phyloP scores from a whole-genome alignment of 805 yeast genomes.

The Yarrowia hollandica region DNA sequence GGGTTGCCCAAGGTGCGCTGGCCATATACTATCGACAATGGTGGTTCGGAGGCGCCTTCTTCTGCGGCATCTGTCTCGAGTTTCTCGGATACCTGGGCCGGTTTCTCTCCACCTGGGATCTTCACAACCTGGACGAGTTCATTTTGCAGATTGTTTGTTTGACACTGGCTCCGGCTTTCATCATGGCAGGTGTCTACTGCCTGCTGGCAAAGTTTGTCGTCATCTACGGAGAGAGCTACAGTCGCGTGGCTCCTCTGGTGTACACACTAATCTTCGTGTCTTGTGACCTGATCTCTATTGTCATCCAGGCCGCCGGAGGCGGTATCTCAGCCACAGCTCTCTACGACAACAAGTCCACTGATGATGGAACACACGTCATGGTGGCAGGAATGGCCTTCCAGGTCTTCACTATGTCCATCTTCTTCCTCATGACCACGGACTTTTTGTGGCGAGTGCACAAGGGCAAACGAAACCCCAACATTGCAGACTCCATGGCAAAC shows the following conservation, averaged over 20 bases:
- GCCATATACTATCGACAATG: constrained; percentile 54
- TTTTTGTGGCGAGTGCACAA: constrained; percentile 40
- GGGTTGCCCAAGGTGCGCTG: constrained; percentile 46
- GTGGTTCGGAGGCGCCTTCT: constrained; percentile 62
- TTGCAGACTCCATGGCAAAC: constrained; percentile 6
- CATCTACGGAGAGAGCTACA: constrained; percentile 57
- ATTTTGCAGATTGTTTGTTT: constrained; percentile 65
- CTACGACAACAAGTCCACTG: constrained; percentile 43
- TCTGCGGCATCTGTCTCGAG: constrained; percentile 57
- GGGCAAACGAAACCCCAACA: constrained; percentile 21
- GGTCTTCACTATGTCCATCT: constrained; percentile 65
- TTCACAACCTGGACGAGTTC: constrained; percentile 46
- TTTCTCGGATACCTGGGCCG: constrained; percentile 68
- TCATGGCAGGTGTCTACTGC: constrained; percentile 80
- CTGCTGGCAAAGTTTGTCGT: constrained; percentile 63
- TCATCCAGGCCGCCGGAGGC: constrained; percentile 76
- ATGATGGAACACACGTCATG: constrained; percentile 62
- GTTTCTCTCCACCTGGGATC: constrained; percentile 46
- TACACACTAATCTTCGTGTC: constrained; percentile 64
- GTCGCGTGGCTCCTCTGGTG: constrained; percentile 53
- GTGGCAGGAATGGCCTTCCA: constrained; percentile 78
- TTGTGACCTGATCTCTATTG: constrained; percentile 65
- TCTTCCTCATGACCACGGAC: constrained; percentile 52
- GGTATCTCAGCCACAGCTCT: constrained; percentile 55
- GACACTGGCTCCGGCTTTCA: constrained; percentile 77